A percentile compares a stretch with the other conserved stretches of the same genome.
phyloP scores from a whole-genome alignment of 371 early-diverging fungal species.

The Mycotypha africana region DNA sequence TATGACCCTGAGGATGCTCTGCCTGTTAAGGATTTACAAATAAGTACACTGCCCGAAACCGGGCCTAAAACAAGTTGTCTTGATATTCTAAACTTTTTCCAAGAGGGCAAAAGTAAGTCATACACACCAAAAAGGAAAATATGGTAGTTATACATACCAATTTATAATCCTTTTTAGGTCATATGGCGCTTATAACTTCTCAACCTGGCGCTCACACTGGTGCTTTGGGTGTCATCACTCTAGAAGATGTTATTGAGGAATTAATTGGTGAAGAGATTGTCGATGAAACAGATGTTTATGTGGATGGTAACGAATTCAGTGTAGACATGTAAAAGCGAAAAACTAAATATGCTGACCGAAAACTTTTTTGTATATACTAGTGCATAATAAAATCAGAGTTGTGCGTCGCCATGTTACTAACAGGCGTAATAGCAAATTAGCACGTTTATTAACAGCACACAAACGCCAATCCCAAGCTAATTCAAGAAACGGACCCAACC shows the following conservation, averaged over 20 bases:
- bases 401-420: slow-evolving; percentile 21
- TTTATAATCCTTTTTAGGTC: slow-evolving; percentile 6
- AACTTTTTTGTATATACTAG: slow-evolving; percentile 2
- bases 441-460: slow-evolving; percentile 17
- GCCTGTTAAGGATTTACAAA: slow-evolving; percentile 62
- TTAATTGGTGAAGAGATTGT: slow-evolving; percentile 91
- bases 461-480: slow-evolving; percentile 5
- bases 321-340: too few relatives aligned
- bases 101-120: slow-evolving; percentile 72
- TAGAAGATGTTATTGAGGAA: slow-evolving; percentile 98
- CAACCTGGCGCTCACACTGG: slow-evolving; percentile 43
- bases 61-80: slow-evolving; percentile 70
- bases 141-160: slow-evolving; percentile 8
- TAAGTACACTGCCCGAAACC: slow-evolving; percentile 76
- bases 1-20: slow-evolving; percentile 80
- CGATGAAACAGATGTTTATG: slow-evolving; percentile 92
- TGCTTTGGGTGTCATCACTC: slow-evolving; percentile 87
- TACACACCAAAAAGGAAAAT: neutral
- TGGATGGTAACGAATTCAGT: slow-evolving; percentile 60
- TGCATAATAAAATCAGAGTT: slow-evolving; percentile 25
- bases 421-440: slow-evolving; percentile 17
- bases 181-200: slow-evolving; percentile 71
- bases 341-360: neutral
- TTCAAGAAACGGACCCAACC: neutral
- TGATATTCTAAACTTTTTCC: slow-evolving; percentile 92